Conservation (phyloP, 176 grass and related monocot genomes). For the Phyllostachys edulis region DNA sequence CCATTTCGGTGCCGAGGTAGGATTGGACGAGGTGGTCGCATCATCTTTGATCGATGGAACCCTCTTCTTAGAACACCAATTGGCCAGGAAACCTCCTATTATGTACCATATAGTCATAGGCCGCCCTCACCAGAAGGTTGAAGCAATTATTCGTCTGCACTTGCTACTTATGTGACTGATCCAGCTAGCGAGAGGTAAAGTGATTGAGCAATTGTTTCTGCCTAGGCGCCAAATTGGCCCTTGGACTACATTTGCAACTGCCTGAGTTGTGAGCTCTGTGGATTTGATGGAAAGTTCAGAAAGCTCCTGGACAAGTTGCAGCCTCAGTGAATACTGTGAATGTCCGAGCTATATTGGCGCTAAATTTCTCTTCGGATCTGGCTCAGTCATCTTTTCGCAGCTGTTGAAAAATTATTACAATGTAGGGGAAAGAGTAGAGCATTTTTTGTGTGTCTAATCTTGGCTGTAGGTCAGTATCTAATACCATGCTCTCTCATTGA, state of each 20-base stretch:
- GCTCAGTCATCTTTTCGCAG: conserved; percentile 31
- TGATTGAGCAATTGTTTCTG: conserved; percentile 16
- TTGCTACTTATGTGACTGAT: conserved; percentile 30
- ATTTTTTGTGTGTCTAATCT: conserved; percentile 51
- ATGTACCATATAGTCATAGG: conserved; percentile 36
- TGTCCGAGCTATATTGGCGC: background rate
- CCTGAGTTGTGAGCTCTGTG: conserved; percentile 26
- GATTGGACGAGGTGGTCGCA: conserved; percentile 92
- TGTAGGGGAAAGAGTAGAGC: conserved; percentile 54
- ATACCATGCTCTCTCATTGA: conserved; percentile 50
- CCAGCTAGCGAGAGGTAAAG: conserved; percentile 35
- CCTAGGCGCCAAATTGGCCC: conserved; percentile 32
- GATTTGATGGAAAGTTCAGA: conserved; percentile 30
- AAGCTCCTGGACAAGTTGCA: conserved; percentile 26
- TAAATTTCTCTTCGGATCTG: conserved; percentile 31
- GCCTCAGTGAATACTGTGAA: conserved; percentile 1
- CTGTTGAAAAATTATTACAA: conserved; percentile 48
- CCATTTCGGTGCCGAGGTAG: conserved; percentile 65
- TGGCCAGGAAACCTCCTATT: conserved; percentile 43
- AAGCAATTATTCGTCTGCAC: conserved; percentile 24
- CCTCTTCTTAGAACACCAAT: conserved; percentile 58
- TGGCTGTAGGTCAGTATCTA: conserved; percentile 55
- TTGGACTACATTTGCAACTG: conserved; percentile 20
- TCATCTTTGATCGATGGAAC: conserved; percentile 91
- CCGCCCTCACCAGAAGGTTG: conserved; percentile 54